phyloP scores from a whole-genome alignment of 805 yeast genomes.

The Lachancea sp. region DNA sequence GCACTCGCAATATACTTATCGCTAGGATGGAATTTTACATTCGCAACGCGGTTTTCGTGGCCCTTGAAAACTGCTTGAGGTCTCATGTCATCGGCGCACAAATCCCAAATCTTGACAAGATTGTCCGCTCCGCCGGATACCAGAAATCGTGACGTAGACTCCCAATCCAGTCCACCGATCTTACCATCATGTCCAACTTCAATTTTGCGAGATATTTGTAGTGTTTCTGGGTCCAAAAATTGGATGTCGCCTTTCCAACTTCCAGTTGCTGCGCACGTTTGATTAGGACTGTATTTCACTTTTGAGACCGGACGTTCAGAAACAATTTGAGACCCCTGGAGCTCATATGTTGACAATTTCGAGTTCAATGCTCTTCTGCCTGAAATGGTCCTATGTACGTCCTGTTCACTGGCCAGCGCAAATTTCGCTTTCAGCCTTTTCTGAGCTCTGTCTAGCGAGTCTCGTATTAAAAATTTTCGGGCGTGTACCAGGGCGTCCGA shows the following conservation, averaged over 20 bases:
- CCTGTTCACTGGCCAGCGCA: conserved; percentile 24
- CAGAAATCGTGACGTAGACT: conserved; percentile 28
- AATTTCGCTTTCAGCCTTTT: conserved; percentile 36
- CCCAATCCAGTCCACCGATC: conserved; percentile 68
- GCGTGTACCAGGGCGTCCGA: conserved; percentile 43
- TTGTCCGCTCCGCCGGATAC: conserved; percentile 47
- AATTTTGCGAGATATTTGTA: conserved; percentile 26
- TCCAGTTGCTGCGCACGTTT: conserved; percentile 48
- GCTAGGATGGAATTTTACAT: conserved; percentile 59
- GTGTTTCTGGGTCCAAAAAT: conserved; percentile 38
- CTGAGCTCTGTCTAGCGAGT: conserved; percentile 44
- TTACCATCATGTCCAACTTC: conserved; percentile 47
- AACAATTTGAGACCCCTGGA: conserved; percentile 64
- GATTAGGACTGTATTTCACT: conserved; percentile 40
- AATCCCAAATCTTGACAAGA: conserved; percentile 33
- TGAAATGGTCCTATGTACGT: conserved; percentile 40
- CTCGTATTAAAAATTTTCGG: conserved; percentile 45
- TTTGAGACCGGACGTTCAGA: conserved; percentile 64
- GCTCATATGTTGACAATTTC: conserved; percentile 33
- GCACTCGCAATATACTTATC: conserved; percentile 56
- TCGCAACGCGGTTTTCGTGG: conserved; percentile 55
- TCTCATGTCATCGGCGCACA: conserved; percentile 10
- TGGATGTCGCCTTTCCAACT: conserved; percentile 79
- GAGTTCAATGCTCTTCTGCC: conserved; percentile 40
- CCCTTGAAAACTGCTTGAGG: conserved; percentile 29